Evolutionary conservation across 441 rosid species (phyloP).

Genomic region (Aquilaria agallochum): DNA sequence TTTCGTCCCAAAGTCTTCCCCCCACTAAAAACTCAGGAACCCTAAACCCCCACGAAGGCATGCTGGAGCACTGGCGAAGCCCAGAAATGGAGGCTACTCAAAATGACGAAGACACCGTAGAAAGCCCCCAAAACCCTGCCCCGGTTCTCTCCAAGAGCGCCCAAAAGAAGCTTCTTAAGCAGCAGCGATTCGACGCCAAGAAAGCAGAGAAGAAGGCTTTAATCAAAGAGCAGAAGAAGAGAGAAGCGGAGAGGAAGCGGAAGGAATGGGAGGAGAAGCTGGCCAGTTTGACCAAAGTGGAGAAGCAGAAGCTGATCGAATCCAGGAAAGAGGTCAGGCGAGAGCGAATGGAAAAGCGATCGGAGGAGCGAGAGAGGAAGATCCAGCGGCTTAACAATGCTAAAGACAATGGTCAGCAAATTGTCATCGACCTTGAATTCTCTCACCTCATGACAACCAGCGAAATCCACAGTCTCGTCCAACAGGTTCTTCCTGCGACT

Average conservation of each 20-base stretch:
- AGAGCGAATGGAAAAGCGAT: slow-evolving; percentile 72
- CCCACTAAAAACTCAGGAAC: background rate
- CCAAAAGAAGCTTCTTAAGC: slow-evolving; percentile 79
- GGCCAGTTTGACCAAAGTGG: slow-evolving; percentile 54
- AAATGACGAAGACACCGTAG: slow-evolving; percentile 21
- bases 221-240: slow-evolving; percentile 61
- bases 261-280: slow-evolving; percentile 80
- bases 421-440: slow-evolving; percentile 83
- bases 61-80: background rate
- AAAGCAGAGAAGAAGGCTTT: slow-evolving; percentile 87
- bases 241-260: slow-evolving; percentile 63
- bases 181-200: slow-evolving; percentile 61
- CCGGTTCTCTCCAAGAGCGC: slow-evolving; percentile 56
- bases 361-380: slow-evolving; percentile 62
- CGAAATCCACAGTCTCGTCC: slow-evolving; percentile 86
- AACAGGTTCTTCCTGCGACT: slow-evolving; percentile 32
- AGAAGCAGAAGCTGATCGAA: slow-evolving; percentile 59
- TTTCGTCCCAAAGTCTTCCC: too few relatives aligned
- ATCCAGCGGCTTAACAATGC: slow-evolving; percentile 52
- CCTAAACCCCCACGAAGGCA: slow-evolving; percentile 1
- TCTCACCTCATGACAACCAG: slow-evolving; percentile 65
- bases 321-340: slow-evolving; percentile 53
- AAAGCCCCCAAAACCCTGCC: slow-evolving; percentile 12
- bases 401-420: slow-evolving; percentile 54
- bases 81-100: slow-evolving; percentile 22